phyloP scores from a whole-genome alignment of 345 rosid genomes.

The Boechera stricta region DNA sequence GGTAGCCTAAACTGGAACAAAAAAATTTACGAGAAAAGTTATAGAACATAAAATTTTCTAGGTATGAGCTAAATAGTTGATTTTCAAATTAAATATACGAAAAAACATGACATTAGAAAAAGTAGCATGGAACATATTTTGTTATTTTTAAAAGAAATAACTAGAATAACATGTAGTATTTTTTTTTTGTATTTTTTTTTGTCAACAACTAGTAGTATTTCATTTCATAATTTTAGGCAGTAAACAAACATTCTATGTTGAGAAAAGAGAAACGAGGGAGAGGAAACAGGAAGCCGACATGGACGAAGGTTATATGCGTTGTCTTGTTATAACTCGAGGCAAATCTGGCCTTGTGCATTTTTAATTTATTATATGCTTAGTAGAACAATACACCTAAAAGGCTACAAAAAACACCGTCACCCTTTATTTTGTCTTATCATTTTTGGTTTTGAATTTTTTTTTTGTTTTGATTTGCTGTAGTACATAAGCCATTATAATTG shows the following conservation, averaged over 20 bases:
- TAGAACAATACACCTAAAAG: not conserved
- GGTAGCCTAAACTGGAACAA: no score
- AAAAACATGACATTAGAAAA: not conserved
- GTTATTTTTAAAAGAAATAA: not conserved
- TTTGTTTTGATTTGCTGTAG: no score
- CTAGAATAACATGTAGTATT: not conserved
- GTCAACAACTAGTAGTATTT: not conserved
- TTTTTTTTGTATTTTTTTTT: no score
- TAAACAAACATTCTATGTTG: slow-evolving; percentile 9
- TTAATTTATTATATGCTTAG: not conserved
- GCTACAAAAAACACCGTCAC: not conserved
- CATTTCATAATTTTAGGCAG: not conserved
- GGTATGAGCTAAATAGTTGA: not conserved
- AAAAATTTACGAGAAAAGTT: no score
- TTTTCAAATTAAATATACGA: not conserved
- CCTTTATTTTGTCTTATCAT: not conserved
- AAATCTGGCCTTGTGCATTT: not conserved
- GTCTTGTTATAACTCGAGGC: slow-evolving; percentile 3
- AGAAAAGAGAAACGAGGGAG: slow-evolving; percentile 3
- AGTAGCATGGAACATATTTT: not conserved
- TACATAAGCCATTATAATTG: not conserved
- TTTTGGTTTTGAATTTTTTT: no score
- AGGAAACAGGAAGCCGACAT: slow-evolving; percentile 22
- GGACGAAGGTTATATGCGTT: slow-evolving; percentile 22
- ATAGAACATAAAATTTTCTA: no score